Conservation (phyloP, 257 asterid species). For the Fraxinus americana region DNA sequence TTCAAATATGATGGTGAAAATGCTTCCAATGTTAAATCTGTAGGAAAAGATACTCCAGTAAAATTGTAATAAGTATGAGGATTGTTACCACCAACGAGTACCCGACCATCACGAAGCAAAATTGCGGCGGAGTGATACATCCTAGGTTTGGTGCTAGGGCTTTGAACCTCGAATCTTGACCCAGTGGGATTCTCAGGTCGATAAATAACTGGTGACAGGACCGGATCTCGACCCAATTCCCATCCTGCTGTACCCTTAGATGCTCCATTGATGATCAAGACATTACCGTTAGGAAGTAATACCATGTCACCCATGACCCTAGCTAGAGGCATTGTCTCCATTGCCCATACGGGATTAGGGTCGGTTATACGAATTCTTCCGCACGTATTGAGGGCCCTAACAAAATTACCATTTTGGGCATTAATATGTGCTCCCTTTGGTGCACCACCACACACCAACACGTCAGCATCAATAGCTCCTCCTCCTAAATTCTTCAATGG, state of each 20-base stretch:
- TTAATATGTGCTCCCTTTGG: constrained; percentile 31
- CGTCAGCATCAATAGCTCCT: constrained; percentile 18
- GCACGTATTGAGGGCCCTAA: constrained; percentile 23
- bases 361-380: constrained; percentile 30
- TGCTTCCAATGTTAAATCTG: constrained; percentile 37
- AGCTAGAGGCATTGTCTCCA: constrained; percentile 33
- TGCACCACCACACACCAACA: constrained; percentile 45
- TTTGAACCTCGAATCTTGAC: constrained; percentile 26
- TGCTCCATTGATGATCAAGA: constrained; percentile 33
- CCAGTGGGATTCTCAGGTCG: neutral
- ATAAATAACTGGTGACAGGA: constrained; percentile 24
- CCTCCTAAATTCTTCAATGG: constrained; percentile 26
- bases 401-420: constrained; percentile 20
- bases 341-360: constrained; percentile 27
- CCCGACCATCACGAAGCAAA: constrained; percentile 29
- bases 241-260: constrained; percentile 27
- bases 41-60: constrained; percentile 25
- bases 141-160: constrained; percentile 9
- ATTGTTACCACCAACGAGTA: constrained; percentile 30
- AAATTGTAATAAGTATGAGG: constrained; percentile 22
- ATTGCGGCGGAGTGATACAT: constrained; percentile 26
- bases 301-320: constrained; percentile 35
- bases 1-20: constrained; percentile 42
- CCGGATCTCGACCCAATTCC: constrained; percentile 27
- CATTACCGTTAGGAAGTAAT: constrained; percentile 30